Percentiles rank a stretch among this genome's conserved stretches.
These are phyloP conservation scores for Raphidocelis subcapitata DNA, from an alignment of 139 green algal genomes.

Conservation along the genomic window DNA sequence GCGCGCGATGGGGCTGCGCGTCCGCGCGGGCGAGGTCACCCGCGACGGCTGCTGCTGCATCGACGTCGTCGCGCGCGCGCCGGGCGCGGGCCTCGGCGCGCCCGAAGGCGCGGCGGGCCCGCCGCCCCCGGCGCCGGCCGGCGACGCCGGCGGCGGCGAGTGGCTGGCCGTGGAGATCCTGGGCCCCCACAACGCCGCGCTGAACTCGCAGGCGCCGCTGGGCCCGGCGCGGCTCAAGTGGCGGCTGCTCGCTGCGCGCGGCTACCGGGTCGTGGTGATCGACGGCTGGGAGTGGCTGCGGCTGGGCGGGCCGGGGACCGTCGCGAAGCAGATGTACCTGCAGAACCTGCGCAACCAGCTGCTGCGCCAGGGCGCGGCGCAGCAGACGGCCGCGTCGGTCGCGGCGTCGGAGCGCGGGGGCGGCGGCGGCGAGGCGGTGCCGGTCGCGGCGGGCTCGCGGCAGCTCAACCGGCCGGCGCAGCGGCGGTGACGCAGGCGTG, in stretches of 20 bases:
- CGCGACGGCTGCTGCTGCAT: conserved; percentile 33
- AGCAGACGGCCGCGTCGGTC: too few relatives aligned
- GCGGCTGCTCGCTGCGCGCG: conserved; percentile 41
- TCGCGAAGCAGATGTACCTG: not conserved
- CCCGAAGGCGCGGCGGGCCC: not conserved
- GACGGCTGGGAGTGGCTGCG: conserved; percentile 23
- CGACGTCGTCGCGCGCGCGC: conserved; percentile 28
- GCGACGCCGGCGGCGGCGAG: not conserved
- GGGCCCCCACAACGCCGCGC: conserved; percentile 40
- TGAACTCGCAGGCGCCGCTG: conserved; percentile 44
- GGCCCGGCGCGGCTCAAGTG: conserved; percentile 55
- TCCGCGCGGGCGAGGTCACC: conserved; percentile 16
- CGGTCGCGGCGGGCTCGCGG: too few relatives aligned
- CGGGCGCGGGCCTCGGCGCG: not conserved
- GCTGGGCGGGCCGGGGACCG: not conserved
- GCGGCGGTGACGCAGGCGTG: too few relatives aligned
- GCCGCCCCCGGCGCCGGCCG: not conserved
- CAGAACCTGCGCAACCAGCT: not conserved
- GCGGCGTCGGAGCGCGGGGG: too few relatives aligned
- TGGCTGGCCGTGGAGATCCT: conserved; percentile 41
- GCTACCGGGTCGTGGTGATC: conserved; percentile 21
- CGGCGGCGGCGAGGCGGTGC: too few relatives aligned
- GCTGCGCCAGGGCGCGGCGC: not conserved
- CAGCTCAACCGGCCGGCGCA: too few relatives aligned
- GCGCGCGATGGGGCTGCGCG: conserved; percentile 10